Percentiles rank a stretch among this genome's conserved stretches.
These are phyloP conservation scores for Symbiodinium natans DNA, from an alignment of 73 alveolate genomes.

Conservation along the genomic window DNA sequence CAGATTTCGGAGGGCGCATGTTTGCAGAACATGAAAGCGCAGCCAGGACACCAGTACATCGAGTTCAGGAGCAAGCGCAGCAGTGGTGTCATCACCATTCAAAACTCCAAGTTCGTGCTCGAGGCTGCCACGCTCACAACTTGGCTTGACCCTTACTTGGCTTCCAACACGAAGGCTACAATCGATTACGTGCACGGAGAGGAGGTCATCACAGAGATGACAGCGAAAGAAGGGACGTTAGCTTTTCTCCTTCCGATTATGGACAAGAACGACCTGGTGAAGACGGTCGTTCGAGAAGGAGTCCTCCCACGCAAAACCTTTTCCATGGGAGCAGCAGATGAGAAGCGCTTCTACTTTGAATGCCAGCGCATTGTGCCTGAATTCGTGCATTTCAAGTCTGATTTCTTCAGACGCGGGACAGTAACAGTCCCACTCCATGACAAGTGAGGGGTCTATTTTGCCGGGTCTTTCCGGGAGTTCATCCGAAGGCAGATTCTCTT, in stretches of 20 bases:
- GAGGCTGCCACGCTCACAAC: slow-evolving; percentile 89
- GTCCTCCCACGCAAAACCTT: slow-evolving; percentile 96
- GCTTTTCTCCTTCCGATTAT: slow-evolving; percentile 95
- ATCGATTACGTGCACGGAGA: slow-evolving; percentile 90
- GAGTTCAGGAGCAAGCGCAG: slow-evolving; percentile 41
- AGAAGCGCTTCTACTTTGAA: slow-evolving; percentile 95
- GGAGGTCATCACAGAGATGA: slow-evolving; percentile 73
- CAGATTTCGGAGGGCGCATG: neutral
- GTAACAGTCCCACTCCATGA: neutral
- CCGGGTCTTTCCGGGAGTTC: neutral
- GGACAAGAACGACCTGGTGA: slow-evolving; percentile 95
- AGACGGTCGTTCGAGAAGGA: slow-evolving; percentile 95
- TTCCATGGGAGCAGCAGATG: slow-evolving; percentile 96
- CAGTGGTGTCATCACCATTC: slow-evolving; percentile 44
- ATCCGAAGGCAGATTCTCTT: neutral
- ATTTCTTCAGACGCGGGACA: slow-evolving; percentile 42
- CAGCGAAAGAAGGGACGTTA: slow-evolving; percentile 34
- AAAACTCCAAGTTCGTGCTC: neutral
- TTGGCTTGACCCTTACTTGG: slow-evolving; percentile 83
- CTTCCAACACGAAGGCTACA: slow-evolving; percentile 9
- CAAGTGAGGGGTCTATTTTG: neutral
- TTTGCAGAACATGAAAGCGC: neutral
- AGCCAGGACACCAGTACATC: slow-evolving; percentile 22
- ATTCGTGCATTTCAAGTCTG: slow-evolving; percentile 27
- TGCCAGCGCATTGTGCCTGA: slow-evolving; percentile 94